Evolutionary conservation across 2,329 filamentous ascomycete genomes (phyloP).

Genomic region (Ophiostoma sp.): DNA sequence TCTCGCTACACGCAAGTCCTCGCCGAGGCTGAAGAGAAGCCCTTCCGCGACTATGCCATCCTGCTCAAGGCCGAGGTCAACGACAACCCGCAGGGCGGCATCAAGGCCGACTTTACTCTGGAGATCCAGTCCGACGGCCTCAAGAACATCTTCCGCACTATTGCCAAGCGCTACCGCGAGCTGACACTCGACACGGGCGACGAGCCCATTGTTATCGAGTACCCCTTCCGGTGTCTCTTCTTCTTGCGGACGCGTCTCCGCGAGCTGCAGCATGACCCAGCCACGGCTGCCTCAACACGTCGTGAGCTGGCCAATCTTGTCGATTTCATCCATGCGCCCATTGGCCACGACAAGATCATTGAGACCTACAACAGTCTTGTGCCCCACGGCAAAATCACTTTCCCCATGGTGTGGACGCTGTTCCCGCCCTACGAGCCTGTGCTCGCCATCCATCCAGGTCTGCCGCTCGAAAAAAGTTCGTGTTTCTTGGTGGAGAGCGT

Average conservation of each 20-base stretch:
- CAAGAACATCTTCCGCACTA: constrained; percentile 17
- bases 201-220: constrained; percentile 19
- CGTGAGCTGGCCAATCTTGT: constrained; percentile 18
- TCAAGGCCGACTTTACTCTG: constrained; percentile 15
- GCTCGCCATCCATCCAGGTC: not conserved
- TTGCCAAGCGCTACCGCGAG: constrained; percentile 19
- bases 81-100: constrained; percentile 15
- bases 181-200: constrained; percentile 17
- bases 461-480: constrained; percentile 2
- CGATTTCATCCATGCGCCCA: constrained; percentile 21
- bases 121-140: constrained; percentile 22
- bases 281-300: constrained; percentile 2
- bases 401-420: constrained; percentile 22
- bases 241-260: constrained; percentile 19
- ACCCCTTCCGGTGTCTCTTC: constrained; percentile 19
- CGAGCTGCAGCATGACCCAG: constrained; percentile 17
- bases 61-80: constrained; percentile 20
- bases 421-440: constrained; percentile 23
- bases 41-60: constrained; percentile 18
- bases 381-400: constrained; percentile 22
- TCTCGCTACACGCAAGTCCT: constrained; percentile 18
- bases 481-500: constrained; percentile 18
- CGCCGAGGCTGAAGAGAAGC: constrained; percentile 14
- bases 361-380: constrained; percentile 21
- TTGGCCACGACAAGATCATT: constrained; percentile 19